phyloP scores from a whole-genome alignment of 169 alveolate genomes.

The Toxoplasma gondii region DNA sequence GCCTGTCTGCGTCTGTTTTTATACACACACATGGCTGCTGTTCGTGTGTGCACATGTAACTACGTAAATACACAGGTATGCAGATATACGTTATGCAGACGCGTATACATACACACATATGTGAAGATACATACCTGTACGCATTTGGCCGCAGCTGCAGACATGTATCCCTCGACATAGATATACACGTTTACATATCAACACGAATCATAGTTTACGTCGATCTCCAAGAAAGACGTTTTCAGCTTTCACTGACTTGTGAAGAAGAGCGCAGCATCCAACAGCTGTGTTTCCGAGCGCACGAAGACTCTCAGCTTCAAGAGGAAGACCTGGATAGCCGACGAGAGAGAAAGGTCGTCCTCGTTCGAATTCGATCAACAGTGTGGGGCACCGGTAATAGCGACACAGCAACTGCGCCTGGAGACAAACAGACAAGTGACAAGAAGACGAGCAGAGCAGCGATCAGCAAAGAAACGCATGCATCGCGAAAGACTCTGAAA shows the following conservation, averaged over 20 bases:
- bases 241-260: not conserved
- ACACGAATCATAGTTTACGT: not conserved
- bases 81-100: not conserved
- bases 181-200: not conserved
- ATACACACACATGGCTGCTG: not conserved
- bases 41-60: no score
- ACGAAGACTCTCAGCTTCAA: not conserved
- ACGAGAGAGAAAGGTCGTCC: conserved; percentile 30
- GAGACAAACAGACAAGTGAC: not conserved
- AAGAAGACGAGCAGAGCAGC: not conserved
- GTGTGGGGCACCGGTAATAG: conserved; percentile 60
- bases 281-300: not conserved
- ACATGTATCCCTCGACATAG: no score
- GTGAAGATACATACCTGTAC: not conserved
- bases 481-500: not conserved
- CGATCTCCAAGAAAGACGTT: not conserved
- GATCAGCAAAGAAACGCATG: not conserved
- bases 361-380: conserved; percentile 62
- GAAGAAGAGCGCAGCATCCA: not conserved
- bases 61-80: no score
- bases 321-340: conserved; percentile 2
- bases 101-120: no score
- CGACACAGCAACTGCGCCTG: conserved; percentile 63
- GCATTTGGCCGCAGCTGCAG: no score
- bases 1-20: not conserved